Conservation (phyloP, 2,329 filamentous ascomycete species). For the Trichoderma sp. region DNA sequence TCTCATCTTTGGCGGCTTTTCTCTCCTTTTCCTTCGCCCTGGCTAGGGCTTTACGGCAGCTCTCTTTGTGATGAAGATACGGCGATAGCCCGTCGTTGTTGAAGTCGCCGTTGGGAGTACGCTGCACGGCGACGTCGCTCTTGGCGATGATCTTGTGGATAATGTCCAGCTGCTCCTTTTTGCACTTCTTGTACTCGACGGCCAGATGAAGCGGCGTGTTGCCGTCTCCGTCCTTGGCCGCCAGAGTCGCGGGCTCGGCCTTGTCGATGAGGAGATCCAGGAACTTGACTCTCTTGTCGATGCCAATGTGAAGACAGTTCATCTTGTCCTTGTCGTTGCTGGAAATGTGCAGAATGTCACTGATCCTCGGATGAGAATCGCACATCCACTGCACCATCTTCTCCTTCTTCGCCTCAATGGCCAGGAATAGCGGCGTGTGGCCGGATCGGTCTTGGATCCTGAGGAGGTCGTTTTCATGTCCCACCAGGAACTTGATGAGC, state of each 20-base stretch:
- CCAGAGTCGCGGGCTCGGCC: constrained; percentile 26
- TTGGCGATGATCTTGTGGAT: constrained; percentile 31
- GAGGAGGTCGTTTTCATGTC: constrained; percentile 21
- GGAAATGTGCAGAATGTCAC: constrained; percentile 26
- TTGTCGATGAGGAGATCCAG: constrained; percentile 30
- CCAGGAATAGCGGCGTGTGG: constrained; percentile 26
- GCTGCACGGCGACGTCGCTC: constrained; percentile 28
- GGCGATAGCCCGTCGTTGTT: constrained; percentile 30
- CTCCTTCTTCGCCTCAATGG: constrained; percentile 28
- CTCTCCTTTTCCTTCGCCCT: constrained; percentile 23
- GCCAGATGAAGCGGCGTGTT: constrained; percentile 35
- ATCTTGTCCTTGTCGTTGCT: constrained; percentile 23
- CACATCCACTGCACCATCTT: constrained; percentile 31
- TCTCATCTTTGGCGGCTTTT: constrained; percentile 26
- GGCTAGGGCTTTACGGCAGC: constrained; percentile 11
- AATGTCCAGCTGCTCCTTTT: constrained; percentile 30
- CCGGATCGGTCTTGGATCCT: constrained; percentile 20
- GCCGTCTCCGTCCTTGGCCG: constrained; percentile 28
- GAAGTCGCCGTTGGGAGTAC: constrained; percentile 27
- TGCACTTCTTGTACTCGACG: constrained; percentile 33
- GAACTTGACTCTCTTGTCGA: constrained; percentile 32
- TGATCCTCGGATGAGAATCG: constrained; percentile 21
- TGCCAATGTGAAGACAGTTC: constrained; percentile 28
- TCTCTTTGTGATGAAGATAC: constrained; percentile 31
- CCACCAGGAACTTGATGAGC: constrained; percentile 25